phyloP scores from a whole-genome alignment of 176 grass and related monocot species.

The Bothriochloa decipiens region DNA sequence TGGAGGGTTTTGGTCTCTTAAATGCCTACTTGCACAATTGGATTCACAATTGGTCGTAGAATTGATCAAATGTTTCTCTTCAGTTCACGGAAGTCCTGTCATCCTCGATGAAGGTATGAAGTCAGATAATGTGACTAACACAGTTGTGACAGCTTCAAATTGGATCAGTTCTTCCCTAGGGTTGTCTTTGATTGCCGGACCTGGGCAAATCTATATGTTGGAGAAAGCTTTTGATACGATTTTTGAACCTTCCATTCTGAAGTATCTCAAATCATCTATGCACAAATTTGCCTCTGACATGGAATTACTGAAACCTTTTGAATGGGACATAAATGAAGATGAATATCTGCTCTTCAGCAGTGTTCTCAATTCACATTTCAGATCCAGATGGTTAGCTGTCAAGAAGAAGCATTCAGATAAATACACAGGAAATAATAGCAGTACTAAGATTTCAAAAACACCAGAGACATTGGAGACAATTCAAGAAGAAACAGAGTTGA shows the following conservation, averaged over 20 bases:
- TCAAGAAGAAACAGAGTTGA: slow-evolving; percentile 72
- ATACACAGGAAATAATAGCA: slow-evolving; percentile 40
- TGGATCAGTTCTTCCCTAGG: slow-evolving; percentile 72
- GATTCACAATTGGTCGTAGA: slow-evolving; percentile 77
- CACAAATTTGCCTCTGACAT: slow-evolving; percentile 50
- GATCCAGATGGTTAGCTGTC: slow-evolving; percentile 75
- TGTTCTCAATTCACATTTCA: slow-evolving; percentile 77
- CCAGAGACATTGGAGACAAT: slow-evolving; percentile 70
- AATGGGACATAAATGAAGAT: slow-evolving; percentile 72
- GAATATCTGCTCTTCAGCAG: slow-evolving; percentile 75
- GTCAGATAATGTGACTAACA: slow-evolving; percentile 31
- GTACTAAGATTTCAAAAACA: slow-evolving; percentile 31
- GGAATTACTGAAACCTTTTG: slow-evolving; percentile 50
- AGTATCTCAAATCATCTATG: slow-evolving; percentile 70
- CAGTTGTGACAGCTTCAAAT: slow-evolving; percentile 49
- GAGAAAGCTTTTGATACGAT: slow-evolving; percentile 70
- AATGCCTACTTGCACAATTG: slow-evolving; percentile 62
- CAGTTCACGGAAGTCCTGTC: slow-evolving; percentile 21
- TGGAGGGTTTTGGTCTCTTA: slow-evolving; percentile 90
- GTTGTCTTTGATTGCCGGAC: slow-evolving; percentile 73
- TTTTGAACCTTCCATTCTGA: slow-evolving; percentile 67
- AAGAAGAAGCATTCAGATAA: slow-evolving; percentile 71
- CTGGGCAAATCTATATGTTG: slow-evolving; percentile 60
- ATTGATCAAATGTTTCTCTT: slow-evolving; percentile 62
- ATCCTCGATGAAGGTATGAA: slow-evolving; percentile 20